Conservation (phyloP, 1,284 basidiomycete species). For the Paramarasmius palmivorus region DNA sequence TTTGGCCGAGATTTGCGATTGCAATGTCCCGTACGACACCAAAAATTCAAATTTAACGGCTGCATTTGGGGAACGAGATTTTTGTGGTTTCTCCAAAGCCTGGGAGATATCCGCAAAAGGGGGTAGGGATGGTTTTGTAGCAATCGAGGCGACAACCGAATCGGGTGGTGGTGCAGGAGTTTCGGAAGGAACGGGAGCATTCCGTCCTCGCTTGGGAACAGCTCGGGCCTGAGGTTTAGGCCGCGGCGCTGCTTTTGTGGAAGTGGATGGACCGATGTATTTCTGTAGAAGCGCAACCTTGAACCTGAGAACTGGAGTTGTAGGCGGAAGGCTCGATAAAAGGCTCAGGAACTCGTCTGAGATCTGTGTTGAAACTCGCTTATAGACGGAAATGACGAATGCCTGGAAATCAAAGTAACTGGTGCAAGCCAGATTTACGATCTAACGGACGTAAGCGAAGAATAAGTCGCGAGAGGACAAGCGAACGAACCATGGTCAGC, state of each 20-base stretch:
- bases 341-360: conserved; percentile 34
- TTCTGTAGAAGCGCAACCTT: conserved; percentile 51
- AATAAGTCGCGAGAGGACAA: conserved; percentile 6
- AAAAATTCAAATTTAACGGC: conserved; percentile 50
- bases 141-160: conserved; percentile 20
- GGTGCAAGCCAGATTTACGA: conserved; percentile 55
- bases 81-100: conserved; percentile 23
- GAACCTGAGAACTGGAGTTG: conserved; percentile 41
- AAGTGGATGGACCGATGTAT: conserved; percentile 30
- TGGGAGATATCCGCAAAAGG: conserved; percentile 37
- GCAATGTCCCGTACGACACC: conserved; percentile 45
- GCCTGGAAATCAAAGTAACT: conserved; percentile 47
- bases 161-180: conserved; percentile 14
- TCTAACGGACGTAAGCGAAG: conserved; percentile 36
- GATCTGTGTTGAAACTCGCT: conserved; percentile 40
- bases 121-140: conserved; percentile 26
- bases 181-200: conserved; percentile 13
- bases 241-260: conserved; percentile 8
- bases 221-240: conserved; percentile 31
- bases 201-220: conserved; percentile 31
- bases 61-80: conserved; percentile 2
- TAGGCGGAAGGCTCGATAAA: conserved; percentile 42
- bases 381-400: conserved; percentile 49
- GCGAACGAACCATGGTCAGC: conserved; percentile 43
- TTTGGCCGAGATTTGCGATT: conserved; percentile 28